A percentile compares a stretch with the other conserved stretches of the same genome.
Evolutionary conservation across 257 asterid genomes (phyloP).

Genomic region (Primulina tabacum): DNA sequence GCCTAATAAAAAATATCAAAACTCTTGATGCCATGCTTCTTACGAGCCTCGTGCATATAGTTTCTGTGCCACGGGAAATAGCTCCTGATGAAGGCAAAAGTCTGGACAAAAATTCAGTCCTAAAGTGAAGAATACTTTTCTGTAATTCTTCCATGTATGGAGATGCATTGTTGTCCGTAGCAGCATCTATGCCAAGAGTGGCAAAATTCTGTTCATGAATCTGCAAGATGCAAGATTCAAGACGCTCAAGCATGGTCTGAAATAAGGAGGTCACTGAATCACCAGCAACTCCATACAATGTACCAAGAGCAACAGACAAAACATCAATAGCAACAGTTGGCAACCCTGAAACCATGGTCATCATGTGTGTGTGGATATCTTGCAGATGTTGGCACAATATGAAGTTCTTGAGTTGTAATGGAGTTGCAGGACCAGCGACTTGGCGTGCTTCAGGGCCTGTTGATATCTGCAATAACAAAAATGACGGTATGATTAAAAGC

Average conservation of each 20-base stretch:
- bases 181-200: slow-evolving; percentile 68
- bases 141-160: slow-evolving; percentile 97
- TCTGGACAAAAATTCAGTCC: slow-evolving; percentile 73
- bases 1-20: slow-evolving; percentile 71
- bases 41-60: slow-evolving; percentile 79
- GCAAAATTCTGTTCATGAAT: slow-evolving; percentile 87
- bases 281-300: slow-evolving; percentile 79
- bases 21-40: slow-evolving; percentile 92
- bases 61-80: slow-evolving; percentile 46
- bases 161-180: slow-evolving; percentile 77
- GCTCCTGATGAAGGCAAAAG: slow-evolving; percentile 73
- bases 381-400: slow-evolving; percentile 83
- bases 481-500: background rate
- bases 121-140: slow-evolving; percentile 70
- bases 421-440: slow-evolving; percentile 83
- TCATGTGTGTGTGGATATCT: slow-evolving; percentile 73
- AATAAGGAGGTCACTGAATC: slow-evolving; percentile 90
- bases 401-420: slow-evolving; percentile 85
- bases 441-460: slow-evolving; percentile 98
- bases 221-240: slow-evolving; percentile 77
- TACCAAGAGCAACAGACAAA: slow-evolving; percentile 76
- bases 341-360: slow-evolving; percentile 55
- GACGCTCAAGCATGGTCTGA: slow-evolving; percentile 91
- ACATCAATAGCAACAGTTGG: slow-evolving; percentile 78
- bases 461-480: slow-evolving; percentile 55